phyloP scores from a whole-genome alignment of 2,329 filamentous ascomycete genomes.

The Incumbomyces delicatus region DNA sequence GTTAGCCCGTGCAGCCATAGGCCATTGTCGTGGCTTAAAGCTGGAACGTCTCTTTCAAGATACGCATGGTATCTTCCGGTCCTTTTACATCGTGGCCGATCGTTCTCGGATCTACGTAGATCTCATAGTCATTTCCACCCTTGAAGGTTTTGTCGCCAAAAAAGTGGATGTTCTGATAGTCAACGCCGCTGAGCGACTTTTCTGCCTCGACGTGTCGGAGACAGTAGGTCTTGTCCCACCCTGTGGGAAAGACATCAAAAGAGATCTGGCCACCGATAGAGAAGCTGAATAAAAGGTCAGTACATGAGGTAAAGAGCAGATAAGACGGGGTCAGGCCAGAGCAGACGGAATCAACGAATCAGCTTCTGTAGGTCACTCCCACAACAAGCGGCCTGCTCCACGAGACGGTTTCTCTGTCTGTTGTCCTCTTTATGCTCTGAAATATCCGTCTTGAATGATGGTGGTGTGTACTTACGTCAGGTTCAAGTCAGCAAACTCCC shows the following conservation, averaged over 20 bases:
- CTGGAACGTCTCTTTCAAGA: conserved; percentile 72
- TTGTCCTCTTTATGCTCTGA: too few relatives aligned
- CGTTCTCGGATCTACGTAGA: conserved; percentile 71
- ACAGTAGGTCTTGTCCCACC: conserved; percentile 99
- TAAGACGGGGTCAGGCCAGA: not conserved
- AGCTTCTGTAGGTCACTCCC: too few relatives aligned
- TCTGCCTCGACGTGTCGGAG: conserved; percentile 77
- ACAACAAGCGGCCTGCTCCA: too few relatives aligned
- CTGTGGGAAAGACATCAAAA: conserved; percentile 92
- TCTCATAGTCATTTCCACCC: conserved; percentile 94
- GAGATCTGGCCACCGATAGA: conserved; percentile 96
- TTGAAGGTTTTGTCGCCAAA: conserved; percentile 91
- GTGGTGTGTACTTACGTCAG: conserved; percentile 56
- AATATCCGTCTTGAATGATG: too few relatives aligned
- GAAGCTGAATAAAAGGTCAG: conserved; percentile 46
- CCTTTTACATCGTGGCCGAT: conserved; percentile 73
- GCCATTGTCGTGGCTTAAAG: conserved; percentile 26
- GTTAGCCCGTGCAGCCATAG: too few relatives aligned
- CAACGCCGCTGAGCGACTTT: conserved; percentile 51
- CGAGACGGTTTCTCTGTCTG: too few relatives aligned
- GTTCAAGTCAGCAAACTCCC: conserved; percentile 72
- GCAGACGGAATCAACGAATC: too few relatives aligned
- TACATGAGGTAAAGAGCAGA: conserved; percentile 3
- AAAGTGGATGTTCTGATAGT: conserved; percentile 88
- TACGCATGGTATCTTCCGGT: conserved; percentile 70